phyloP scores from a whole-genome alignment of 805 yeast genomes.

The Barnettozyma californica region DNA sequence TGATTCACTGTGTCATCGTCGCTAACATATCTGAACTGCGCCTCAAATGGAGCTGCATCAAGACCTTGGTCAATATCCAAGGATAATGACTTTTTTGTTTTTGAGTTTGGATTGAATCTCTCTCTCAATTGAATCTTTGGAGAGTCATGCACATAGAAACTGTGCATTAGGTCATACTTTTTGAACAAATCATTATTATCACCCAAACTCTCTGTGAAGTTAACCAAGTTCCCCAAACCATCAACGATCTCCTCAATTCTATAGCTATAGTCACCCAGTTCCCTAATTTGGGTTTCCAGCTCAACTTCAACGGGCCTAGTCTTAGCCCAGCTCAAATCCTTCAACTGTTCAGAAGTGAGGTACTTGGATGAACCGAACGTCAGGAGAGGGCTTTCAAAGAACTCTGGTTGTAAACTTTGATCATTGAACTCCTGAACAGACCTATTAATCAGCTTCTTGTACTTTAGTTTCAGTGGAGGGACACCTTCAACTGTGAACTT shows the following conservation, averaged over 20 bases:
- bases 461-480: conserved; percentile 64
- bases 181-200: conserved; percentile 25
- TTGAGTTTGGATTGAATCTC: conserved; percentile 28
- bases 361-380: conserved; percentile 25
- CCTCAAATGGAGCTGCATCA: conserved; percentile 30
- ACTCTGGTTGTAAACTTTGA: conserved; percentile 45
- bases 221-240: conserved; percentile 58
- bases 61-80: conserved; percentile 28
- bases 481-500: conserved; percentile 63
- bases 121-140: conserved; percentile 48
- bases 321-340: conserved; percentile 38
- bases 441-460: conserved; percentile 41
- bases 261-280: conserved; percentile 51
- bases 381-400: conserved; percentile 45
- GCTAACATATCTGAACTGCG: conserved; percentile 26
- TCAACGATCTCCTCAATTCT: conserved; percentile 55
- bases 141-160: conserved; percentile 48
- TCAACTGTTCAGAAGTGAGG: conserved; percentile 30
- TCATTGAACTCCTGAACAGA: conserved; percentile 32
- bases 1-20: conserved; percentile 24
- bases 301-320: conserved; percentile 38
- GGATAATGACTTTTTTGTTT: conserved; percentile 34
- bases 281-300: conserved; percentile 36
- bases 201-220: conserved; percentile 29
- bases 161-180: conserved; percentile 35